phyloP scores from a whole-genome alignment of 352 stramenopile genomes.

The Globisporangium cylindrosporum region DNA sequence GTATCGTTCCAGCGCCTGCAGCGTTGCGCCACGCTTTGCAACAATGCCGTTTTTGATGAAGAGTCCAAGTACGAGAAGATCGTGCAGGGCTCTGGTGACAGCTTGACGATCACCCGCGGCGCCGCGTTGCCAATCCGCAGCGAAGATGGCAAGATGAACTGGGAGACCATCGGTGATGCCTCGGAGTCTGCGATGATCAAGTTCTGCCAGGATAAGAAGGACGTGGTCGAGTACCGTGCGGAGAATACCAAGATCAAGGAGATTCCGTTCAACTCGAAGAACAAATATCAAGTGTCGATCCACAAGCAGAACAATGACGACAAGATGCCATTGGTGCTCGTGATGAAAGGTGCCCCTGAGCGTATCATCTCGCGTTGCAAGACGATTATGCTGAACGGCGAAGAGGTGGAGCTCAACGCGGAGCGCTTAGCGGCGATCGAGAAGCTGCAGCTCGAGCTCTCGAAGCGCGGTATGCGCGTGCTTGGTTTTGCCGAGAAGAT shows the following conservation, averaged over 20 bases:
- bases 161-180: conserved; percentile 70
- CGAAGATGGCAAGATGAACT: conserved; percentile 22
- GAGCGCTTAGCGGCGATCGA: conserved; percentile 81
- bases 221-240: conserved; percentile 67
- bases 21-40: conserved; percentile 87
- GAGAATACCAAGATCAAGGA: conserved; percentile 79
- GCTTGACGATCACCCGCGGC: conserved; percentile 21
- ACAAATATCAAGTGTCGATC: conserved; percentile 85
- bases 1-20: conserved; percentile 62
- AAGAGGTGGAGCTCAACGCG: conserved; percentile 66
- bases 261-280: conserved; percentile 84
- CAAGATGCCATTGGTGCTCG: conserved; percentile 53
- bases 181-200: conserved; percentile 87
- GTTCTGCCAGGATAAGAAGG: conserved; percentile 71
- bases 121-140: conserved; percentile 12
- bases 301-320: conserved; percentile 81
- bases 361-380: conserved; percentile 92
- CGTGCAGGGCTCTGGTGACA: conserved; percentile 14
- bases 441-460: conserved; percentile 42
- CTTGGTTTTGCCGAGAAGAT: conserved; percentile 58
- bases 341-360: conserved; percentile 97
- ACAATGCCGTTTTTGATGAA: conserved; percentile 88
- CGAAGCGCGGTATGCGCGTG: conserved; percentile 64
- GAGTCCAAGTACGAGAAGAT: conserved; percentile 31
- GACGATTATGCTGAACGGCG: conserved; percentile 62